Evolutionary conservation across 2,329 filamentous ascomycete genomes (phyloP).

Genomic region (Lasiodiplodia citricola): DNA sequence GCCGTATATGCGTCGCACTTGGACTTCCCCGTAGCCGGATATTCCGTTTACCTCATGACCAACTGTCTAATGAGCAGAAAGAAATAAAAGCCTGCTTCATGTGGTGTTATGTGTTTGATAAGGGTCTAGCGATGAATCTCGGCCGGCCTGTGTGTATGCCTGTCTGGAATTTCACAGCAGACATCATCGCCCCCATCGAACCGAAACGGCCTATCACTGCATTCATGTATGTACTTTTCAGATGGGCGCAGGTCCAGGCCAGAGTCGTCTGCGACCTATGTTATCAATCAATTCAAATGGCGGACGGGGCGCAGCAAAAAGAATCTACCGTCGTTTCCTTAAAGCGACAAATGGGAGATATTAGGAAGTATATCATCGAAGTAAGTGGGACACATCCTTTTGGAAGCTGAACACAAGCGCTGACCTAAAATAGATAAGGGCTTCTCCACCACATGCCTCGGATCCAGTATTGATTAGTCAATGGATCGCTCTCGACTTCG

Average conservation of each 20-base stretch:
- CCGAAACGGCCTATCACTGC: conserved; percentile 34
- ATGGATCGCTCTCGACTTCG: conserved; percentile 41
- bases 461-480: conserved; percentile 36
- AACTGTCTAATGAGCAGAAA: conserved; percentile 30
- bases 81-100: conserved; percentile 39
- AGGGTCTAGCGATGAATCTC: conserved; percentile 38
- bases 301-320: conserved; percentile 32
- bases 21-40: conserved; percentile 35
- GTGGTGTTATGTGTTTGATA: conserved; percentile 41
- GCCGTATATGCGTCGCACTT: conserved; percentile 39
- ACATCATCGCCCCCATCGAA: conserved; percentile 35
- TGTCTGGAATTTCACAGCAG: conserved; percentile 34
- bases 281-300: conserved; percentile 26
- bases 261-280: conserved; percentile 31
- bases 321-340: conserved; percentile 28
- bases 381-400: conserved; percentile 21
- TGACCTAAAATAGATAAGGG: conserved; percentile 35
- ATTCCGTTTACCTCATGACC: conserved; percentile 28
- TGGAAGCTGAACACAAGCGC: too few species aligned
- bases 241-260: conserved; percentile 38
- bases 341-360: conserved; percentile 33
- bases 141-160: conserved; percentile 40
- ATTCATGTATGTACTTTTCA: conserved; percentile 35
- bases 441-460: conserved; percentile 7
- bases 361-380: conserved; percentile 34